phyloP scores from a whole-genome alignment of 768 basidiomycete species.

The Termitomyces sp. region DNA sequence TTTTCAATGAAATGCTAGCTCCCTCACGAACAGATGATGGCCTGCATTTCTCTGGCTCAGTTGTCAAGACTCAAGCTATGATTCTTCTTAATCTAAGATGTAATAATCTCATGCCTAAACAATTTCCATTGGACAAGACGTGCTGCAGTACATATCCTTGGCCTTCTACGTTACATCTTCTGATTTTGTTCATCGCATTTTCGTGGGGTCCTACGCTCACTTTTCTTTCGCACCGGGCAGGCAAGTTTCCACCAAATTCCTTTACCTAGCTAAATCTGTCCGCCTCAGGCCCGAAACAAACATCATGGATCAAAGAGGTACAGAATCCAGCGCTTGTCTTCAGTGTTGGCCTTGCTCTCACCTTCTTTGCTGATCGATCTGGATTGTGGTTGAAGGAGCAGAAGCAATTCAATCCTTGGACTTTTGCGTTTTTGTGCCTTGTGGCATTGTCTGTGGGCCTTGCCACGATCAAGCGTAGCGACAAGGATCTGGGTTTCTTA shows the following conservation, averaged over 20 bases:
- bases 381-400: constrained; percentile 86
- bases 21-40: constrained; percentile 77
- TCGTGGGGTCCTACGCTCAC: constrained; percentile 47
- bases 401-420: constrained; percentile 71
- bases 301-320: constrained; percentile 24
- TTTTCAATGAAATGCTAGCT: constrained; percentile 78
- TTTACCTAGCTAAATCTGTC: neutral
- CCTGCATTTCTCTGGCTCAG: constrained; percentile 64
- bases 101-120: constrained; percentile 62
- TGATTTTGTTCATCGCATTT: constrained; percentile 42
- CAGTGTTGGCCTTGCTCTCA: constrained; percentile 58
- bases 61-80: constrained; percentile 67
- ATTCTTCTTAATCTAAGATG: constrained; percentile 78
- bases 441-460: constrained; percentile 52
- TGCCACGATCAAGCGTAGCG: constrained; percentile 57
- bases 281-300: constrained; percentile 2
- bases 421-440: constrained; percentile 58
- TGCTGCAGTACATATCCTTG: constrained; percentile 77
- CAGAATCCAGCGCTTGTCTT: constrained; percentile 51
- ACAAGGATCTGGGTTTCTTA: constrained; percentile 83
- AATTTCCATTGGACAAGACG: constrained; percentile 65
- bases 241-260: constrained; percentile 6
- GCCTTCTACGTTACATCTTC: constrained; percentile 49
- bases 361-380: constrained; percentile 81
- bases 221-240: constrained; percentile 20